Conservation (phyloP, 495 filamentous ascomycete species). For the Penicillium atrosanguineum region DNA sequence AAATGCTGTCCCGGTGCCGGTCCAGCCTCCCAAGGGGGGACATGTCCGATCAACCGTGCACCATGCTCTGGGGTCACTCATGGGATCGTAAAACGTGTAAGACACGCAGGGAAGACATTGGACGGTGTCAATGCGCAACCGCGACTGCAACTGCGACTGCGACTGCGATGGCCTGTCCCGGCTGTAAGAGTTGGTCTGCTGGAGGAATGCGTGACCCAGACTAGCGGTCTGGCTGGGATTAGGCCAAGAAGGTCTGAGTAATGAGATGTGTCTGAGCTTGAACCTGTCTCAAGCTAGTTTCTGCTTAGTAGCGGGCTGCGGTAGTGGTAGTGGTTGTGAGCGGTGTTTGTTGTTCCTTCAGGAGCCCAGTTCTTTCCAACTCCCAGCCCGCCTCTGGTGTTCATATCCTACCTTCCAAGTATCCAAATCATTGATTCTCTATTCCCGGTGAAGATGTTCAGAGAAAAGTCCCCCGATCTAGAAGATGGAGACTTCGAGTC, state of each 20-base stretch:
- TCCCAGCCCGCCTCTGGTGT: neutral
- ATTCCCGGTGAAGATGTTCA: neutral
- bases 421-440: neutral
- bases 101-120: conserved; percentile 19
- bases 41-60: conserved; percentile 5
- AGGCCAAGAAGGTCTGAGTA: neutral
- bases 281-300: neutral
- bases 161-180: neutral
- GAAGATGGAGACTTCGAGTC: neutral
- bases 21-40: conserved; percentile 9
- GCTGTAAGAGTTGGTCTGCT: neutral
- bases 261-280: neutral
- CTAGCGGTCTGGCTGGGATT: conserved; percentile 12
- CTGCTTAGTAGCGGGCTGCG: neutral
- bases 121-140: conserved; percentile 1
- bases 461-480: conserved; percentile 1
- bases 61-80: conserved; percentile 13
- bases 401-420: neutral
- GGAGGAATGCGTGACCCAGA: conserved; percentile 4
- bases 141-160: neutral
- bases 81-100: conserved; percentile 21
- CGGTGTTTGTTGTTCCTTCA: neutral
- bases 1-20: neutral
- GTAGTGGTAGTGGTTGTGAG: too few species aligned
- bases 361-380: neutral